phyloP scores from a whole-genome alignment of 352 stramenopile species.

The Globisporangium paddicum region DNA sequence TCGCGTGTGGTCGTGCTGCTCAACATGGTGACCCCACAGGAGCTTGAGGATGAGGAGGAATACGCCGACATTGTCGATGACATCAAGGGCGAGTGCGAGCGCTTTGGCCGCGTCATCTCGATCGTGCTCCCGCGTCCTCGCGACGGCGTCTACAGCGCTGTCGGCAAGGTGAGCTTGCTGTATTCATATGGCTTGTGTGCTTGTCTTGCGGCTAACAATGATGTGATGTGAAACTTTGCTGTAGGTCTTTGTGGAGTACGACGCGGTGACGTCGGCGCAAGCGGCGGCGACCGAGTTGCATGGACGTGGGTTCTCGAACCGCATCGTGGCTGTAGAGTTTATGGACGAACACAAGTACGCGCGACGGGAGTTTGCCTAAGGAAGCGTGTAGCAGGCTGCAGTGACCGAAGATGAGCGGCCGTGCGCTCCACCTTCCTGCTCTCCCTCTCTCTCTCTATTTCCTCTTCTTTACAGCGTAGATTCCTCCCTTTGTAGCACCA shows the following conservation, averaged over 20 bases:
- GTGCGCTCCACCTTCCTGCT: no score
- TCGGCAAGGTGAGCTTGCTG: slow-evolving; percentile 49
- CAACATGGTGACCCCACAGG: slow-evolving; percentile 97
- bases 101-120: slow-evolving; percentile 78
- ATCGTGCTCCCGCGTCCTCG: slow-evolving; percentile 70
- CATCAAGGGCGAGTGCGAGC: slow-evolving; percentile 94
- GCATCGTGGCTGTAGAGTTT: slow-evolving; percentile 87
- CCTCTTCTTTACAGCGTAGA: not conserved
- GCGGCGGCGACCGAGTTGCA: slow-evolving; percentile 86
- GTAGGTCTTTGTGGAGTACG: slow-evolving; percentile 94
- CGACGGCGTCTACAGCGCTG: slow-evolving; percentile 47
- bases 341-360: slow-evolving; percentile 88
- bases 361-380: slow-evolving; percentile 62
- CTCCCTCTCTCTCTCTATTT: not conserved
- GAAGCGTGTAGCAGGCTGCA: not conserved
- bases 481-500: not conserved
- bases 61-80: slow-evolving; percentile 95
- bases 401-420: no score
- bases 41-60: slow-evolving; percentile 94
- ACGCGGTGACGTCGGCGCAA: slow-evolving; percentile 68
- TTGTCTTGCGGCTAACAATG: slow-evolving; percentile 1
- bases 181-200: not conserved
- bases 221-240: not conserved
- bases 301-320: slow-evolving; percentile 91
- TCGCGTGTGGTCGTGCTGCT: slow-evolving; percentile 92